Evolutionary conservation across 169 alveolate genomes (phyloP), one percentile per base, ranked within the genome.

Genomic region (Cryptosporidium andersoni): DNA sequence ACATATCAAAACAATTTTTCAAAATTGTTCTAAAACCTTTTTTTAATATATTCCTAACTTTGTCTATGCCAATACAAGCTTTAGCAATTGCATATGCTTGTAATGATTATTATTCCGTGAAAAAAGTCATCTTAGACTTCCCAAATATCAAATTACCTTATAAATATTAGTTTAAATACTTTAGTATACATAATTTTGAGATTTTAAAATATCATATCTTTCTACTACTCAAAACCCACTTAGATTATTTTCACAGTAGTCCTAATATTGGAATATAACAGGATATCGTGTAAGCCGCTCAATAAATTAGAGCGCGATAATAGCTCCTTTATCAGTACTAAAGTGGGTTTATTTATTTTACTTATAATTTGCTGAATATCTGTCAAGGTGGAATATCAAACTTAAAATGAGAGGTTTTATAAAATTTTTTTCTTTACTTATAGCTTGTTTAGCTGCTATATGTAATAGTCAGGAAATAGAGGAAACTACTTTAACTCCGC

Each of bases 51-150:
- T 74, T 74, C 45, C 40, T 74, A 45, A 58, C 85, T 14, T 58
- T 58, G n/a, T 56, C 60, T 14, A 47, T 56, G 49, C 85, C 85
- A 47, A 12, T 74, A 74, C 85, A 66, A 12, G 85, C 85, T 43
- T 49, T 74, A 45, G 85, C 85, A 8, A 74, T 74, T 43, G 85
- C 85, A 60, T 53, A 58, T 74, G 85, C 85, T 58, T 74, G 85
- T 51, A 74, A 74, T 74, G 85, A 74, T 51, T 45, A 58, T 36
- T 45, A 58, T 34, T 74, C 85, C 36, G 85, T 74, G 63, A 66
- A 74, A 58, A 74, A 74, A 47, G 48, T 74, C 42, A 45, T 74
- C 51, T 58, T 58, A 58, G 85, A 74, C 11, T 74, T 74, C 60
- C 85, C 85, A 42, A 53, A 52, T 45, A 34, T 51, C 25, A 65